Evolutionary conservation across 2,329 filamentous ascomycete species (phyloP).

Genomic region (Phaeoacremonium minimum): DNA sequence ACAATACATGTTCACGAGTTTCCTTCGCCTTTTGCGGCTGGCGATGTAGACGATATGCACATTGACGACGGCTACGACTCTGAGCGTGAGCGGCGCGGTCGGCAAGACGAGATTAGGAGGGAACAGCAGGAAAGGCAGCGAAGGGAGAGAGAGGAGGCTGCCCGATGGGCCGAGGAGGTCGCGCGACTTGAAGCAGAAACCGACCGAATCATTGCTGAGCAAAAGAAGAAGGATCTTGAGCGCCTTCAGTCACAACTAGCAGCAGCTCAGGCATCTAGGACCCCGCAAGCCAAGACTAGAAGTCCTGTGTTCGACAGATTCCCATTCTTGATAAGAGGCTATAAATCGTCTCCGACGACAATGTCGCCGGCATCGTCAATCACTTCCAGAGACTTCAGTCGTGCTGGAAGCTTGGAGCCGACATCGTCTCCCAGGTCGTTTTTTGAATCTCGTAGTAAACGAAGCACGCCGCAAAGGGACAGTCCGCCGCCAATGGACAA

Average conservation of each 20-base stretch:
- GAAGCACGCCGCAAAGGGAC: constrained; percentile 5
- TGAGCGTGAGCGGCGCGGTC: constrained; percentile 3
- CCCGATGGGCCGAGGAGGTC: constrained; percentile 29
- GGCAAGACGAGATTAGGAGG: constrained; percentile 4
- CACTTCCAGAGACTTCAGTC: constrained; percentile 23
- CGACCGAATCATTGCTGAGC: constrained; percentile 42
- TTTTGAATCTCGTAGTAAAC: constrained; percentile 6
- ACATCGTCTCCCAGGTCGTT: constrained; percentile 7
- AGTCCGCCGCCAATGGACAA: constrained; percentile 66
- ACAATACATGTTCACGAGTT: not conserved
- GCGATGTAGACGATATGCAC: constrained; percentile 9
- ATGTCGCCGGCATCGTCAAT: constrained; percentile 26
- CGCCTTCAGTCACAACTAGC: constrained; percentile 38
- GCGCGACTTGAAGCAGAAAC: constrained; percentile 42
- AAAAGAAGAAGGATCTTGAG: constrained; percentile 43
- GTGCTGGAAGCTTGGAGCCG: constrained; percentile 25
- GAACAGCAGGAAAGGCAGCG: constrained; percentile 8
- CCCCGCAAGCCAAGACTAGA: constrained; percentile 20
- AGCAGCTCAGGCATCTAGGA: constrained; percentile 19
- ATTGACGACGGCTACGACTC: constrained; percentile 1
- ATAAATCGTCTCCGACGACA: constrained; percentile 25
- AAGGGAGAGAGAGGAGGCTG: constrained; percentile 16
- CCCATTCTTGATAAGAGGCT: constrained; percentile 35
- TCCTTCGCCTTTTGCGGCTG: not conserved
- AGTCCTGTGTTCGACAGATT: constrained; percentile 45